Evolutionary conservation across 345 rosid species (phyloP), one percentile per base, ranked within the genome.

Genomic region (Euphorbia peplus): DNA sequence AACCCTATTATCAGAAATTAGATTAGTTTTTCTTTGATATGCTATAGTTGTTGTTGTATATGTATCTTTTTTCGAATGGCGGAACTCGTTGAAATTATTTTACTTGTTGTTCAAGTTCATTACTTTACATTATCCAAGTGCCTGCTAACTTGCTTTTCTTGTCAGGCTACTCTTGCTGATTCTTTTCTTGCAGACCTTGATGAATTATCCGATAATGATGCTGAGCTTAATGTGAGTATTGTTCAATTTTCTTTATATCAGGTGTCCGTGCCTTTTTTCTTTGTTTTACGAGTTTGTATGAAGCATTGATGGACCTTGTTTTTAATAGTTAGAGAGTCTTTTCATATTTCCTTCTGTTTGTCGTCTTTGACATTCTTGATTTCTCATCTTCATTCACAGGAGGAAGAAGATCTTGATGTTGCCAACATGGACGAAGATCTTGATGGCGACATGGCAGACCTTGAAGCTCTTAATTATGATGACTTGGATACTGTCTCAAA

Each of bases 171-270:
- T 66, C 93, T 93, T 55, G 93, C 89, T 30, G 98, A 91, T 82
- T 89, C 97, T 35, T 91, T 93, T 74, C 90, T 93, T 10, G 97
- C 97, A 0, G 98, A 91, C 79, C 95, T 93, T 39, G 97, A 89
- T n/a, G 97, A 93, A 70, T 75, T 91, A 78, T 93, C 98, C 42
- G 98, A 91, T 73, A 93, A 93, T 67, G 98, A 93, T 70, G 89
- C 88, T 22, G 89, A 88, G 69, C 11, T 79, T 64, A 28, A 67
- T 63, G 92, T 89, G 58, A 91, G 88, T 79, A 12, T 11, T 54
- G 2, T 11, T 59, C n/a, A 26, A 35, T 14, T 18, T 15, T 5
- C 2, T 60, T 52, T 24, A 1, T 68, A 3, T 54, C 52, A 0
- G 19, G 8, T 66, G 24, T 22, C 26, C 3, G 0, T 22, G 15